These are phyloP conservation scores for Sanghuangporus sanghuang DNA, from an alignment of 1,284 basidiomycete genomes.

Conservation along the genomic window DNA sequence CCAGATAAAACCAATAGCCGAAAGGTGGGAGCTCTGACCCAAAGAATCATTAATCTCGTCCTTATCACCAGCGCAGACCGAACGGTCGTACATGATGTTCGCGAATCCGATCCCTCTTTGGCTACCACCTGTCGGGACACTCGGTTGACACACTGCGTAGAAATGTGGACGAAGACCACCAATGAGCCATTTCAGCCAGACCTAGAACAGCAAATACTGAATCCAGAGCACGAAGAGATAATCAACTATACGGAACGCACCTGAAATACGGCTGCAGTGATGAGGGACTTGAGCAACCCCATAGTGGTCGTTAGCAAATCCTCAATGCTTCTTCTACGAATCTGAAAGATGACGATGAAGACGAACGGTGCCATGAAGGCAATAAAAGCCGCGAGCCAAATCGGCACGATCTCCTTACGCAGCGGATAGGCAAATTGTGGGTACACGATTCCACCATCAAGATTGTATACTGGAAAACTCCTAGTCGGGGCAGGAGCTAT, in stretches of 20 bases:
- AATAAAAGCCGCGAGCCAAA: conserved; percentile 46
- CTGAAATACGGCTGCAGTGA: conserved; percentile 28
- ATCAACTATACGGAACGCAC: conserved; percentile 7
- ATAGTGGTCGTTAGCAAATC: conserved; percentile 46
- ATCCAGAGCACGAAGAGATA: not conserved
- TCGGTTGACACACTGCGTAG: conserved; percentile 45
- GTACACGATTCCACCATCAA: conserved; percentile 29
- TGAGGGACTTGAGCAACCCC: conserved; percentile 45
- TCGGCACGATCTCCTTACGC: conserved; percentile 48
- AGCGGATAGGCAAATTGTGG: conserved; percentile 31
- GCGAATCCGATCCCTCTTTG: conserved; percentile 40
- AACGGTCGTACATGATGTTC: conserved; percentile 43
- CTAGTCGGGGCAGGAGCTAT: conserved; percentile 36
- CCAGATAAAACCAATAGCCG: not conserved
- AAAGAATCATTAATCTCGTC: conserved; percentile 49
- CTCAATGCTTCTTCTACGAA: conserved; percentile 39
- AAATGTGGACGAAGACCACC: conserved; percentile 47
- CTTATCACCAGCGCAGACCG: conserved; percentile 46
- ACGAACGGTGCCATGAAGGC: conserved; percentile 51
- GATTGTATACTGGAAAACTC: conserved; percentile 33
- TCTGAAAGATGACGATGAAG: conserved; percentile 45
- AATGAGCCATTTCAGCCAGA: conserved; percentile 53
- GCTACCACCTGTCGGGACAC: conserved; percentile 28
- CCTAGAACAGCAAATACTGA: conserved; percentile 33
- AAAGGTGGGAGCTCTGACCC: not conserved